phyloP scores from a whole-genome alignment of 2,329 filamentous ascomycete species.

The Hypoxylon sp. region DNA sequence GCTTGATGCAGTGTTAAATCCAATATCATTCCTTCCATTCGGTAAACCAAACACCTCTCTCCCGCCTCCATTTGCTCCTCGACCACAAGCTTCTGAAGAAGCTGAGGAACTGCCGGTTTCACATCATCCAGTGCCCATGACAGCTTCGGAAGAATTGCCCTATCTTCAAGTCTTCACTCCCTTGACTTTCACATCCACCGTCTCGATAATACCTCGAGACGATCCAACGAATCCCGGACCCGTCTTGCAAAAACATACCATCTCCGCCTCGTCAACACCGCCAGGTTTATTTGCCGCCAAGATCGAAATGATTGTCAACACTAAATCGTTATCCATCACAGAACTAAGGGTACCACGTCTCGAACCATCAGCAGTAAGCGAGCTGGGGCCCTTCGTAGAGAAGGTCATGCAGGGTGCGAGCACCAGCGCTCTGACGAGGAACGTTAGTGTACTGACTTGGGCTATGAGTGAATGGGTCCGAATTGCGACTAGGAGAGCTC shows the following conservation, averaged over 20 bases:
- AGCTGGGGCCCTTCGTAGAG: slow-evolving; percentile 70
- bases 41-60: slow-evolving; percentile 55
- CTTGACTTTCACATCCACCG: slow-evolving; percentile 71
- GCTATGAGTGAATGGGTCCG: slow-evolving; percentile 79
- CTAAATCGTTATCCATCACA: slow-evolving; percentile 65
- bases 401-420: slow-evolving; percentile 57
- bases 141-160: slow-evolving; percentile 74
- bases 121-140: slow-evolving; percentile 75
- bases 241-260: slow-evolving; percentile 68
- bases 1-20: slow-evolving; percentile 66
- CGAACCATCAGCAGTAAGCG: slow-evolving; percentile 70
- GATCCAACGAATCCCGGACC: slow-evolving; percentile 49
- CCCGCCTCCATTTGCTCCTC: slow-evolving; percentile 46
- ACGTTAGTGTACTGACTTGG: slow-evolving; percentile 74
- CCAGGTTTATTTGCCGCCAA: slow-evolving; percentile 71
- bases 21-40: slow-evolving; percentile 68
- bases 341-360: slow-evolving; percentile 69
- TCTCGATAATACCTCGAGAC: slow-evolving; percentile 61
- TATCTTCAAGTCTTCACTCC: slow-evolving; percentile 81
- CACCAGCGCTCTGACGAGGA: slow-evolving; percentile 65
- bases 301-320: slow-evolving; percentile 72
- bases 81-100: slow-evolving; percentile 48
- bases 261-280: slow-evolving; percentile 66
- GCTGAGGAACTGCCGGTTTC: slow-evolving; percentile 65
- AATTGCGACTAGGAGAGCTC: slow-evolving; percentile 71